These are phyloP conservation scores for Globisporangium irregulare DNA, from an alignment of 352 stramenopile species.

Conservation along the genomic window DNA sequence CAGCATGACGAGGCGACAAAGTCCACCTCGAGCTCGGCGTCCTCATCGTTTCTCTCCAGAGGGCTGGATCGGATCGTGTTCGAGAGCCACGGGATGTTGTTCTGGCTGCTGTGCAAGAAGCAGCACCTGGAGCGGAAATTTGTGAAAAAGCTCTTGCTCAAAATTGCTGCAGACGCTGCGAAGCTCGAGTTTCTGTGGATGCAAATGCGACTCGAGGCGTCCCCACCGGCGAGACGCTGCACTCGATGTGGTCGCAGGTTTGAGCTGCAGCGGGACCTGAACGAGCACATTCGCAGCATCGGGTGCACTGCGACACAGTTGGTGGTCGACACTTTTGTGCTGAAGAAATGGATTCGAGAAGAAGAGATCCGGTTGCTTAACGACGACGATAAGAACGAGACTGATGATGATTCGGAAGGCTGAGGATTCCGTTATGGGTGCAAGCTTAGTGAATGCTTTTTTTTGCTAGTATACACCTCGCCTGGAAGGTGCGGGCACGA, in stretches of 20 bases:
- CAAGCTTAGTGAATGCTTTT: background rate
- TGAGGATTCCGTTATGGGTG: background rate
- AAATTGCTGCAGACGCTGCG: conserved; percentile 26
- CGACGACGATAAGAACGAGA: conserved; percentile 10
- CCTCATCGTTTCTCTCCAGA: conserved; percentile 28
- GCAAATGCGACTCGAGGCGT: conserved; percentile 9
- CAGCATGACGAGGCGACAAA: conserved; percentile 11
- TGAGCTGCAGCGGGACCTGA: conserved; percentile 30
- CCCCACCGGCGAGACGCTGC: conserved; percentile 24
- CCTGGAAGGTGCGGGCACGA: background rate
- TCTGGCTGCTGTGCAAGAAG: conserved; percentile 43
- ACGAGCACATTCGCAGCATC: conserved; percentile 24
- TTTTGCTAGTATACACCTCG: background rate
- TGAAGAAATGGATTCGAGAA: conserved; percentile 39
- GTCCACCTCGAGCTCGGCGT: conserved; percentile 28
- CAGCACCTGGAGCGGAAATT: conserved; percentile 47
- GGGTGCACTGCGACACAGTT: conserved; percentile 19
- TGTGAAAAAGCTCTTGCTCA: conserved; percentile 46
- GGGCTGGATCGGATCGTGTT: conserved; percentile 36
- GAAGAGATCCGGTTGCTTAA: conserved; percentile 43
- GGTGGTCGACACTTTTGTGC: conserved; percentile 37
- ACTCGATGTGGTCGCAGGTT: conserved; percentile 31
- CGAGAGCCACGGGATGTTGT: conserved; percentile 40
- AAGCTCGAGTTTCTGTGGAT: conserved; percentile 25
- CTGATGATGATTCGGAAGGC: background rate